Evolutionary conservation across 2,329 filamentous ascomycete species (phyloP), one percentile per base, ranked within the genome.

Genomic region (Tolypocladium inflatum): DNA sequence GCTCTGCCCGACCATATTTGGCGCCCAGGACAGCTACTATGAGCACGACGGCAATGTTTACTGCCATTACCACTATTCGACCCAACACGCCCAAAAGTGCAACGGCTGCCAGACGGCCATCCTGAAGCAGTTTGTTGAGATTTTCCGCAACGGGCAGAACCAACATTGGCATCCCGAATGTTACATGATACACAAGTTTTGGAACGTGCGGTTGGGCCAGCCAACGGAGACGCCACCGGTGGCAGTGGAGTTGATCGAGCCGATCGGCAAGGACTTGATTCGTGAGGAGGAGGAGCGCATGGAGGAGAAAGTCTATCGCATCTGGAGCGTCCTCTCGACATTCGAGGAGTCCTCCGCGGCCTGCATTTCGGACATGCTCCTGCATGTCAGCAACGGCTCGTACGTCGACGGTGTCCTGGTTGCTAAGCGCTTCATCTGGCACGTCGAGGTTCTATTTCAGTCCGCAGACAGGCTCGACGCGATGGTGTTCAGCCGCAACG

Each of bases 161-260:
- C 94, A 99, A 69, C 94, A 99, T 71, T 99, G 94, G 94, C 94
- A 99, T 70, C 94, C 94, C 2, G 94, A 99, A 74, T 99, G 94
- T 74, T 99, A 99, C 74, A 99, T 99, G 94, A 99, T 99, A 62
- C 94, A 99, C 77, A 99, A 99, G 69, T 99, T 97, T 74, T 99
- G 94, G 94, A 99, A 97, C 70, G 94, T 99, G 60, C 87, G 94
- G 55, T 79, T 99, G 42, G 85, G 86, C 13, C 81, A 85, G 33
- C 79, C 82, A 13, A 80, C 81, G 45, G 79, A 85, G 58, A 70
- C 74, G 13, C 68, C 78, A 41, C 75, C 79, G 58, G 73, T 72
- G 37, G 63, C 72, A n/a, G 37, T 63, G 35, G 66, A 80, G 56
- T 69, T 72, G 13, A 76, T 79, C 56, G 80, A 84, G 57, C 70